A percentile compares a stretch with the other conserved stretches of the same genome.
Evolutionary conservation across 2,329 filamentous ascomycete species (phyloP).

Genomic region (Emydomyces testavorans): DNA sequence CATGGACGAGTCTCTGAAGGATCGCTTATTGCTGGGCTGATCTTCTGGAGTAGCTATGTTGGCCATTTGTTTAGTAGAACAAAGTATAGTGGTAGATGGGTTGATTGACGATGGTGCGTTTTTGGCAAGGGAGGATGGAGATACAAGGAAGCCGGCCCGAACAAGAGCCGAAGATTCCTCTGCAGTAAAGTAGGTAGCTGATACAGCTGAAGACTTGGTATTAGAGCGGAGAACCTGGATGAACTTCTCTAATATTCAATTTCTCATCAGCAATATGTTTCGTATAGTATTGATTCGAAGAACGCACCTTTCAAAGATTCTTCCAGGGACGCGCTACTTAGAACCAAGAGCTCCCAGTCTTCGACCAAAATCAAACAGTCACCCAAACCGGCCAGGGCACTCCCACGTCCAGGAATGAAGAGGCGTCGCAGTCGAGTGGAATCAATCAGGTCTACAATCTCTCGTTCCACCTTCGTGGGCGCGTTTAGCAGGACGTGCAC

Average conservation of each 20-base stretch:
- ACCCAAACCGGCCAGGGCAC: constrained; percentile 44
- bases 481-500: constrained; percentile 47
- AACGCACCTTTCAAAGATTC: constrained; percentile 27
- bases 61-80: not conserved
- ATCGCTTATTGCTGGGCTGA: not conserved
- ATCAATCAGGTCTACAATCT: constrained; percentile 44
- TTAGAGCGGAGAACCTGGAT: constrained; percentile 37
- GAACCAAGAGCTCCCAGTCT: constrained; percentile 41
- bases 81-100: not conserved
- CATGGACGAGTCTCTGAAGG: constrained; percentile 26
- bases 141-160: constrained; percentile 45
- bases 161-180: constrained; percentile 41
- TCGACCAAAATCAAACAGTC: constrained; percentile 47
- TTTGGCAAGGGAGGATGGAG: constrained; percentile 33
- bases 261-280: constrained; percentile 37
- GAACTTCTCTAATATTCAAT: constrained; percentile 44
- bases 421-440: constrained; percentile 44
- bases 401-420: constrained; percentile 46
- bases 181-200: constrained; percentile 35
- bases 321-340: constrained; percentile 26
- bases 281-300: not conserved
- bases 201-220: constrained; percentile 38
- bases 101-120: constrained; percentile 20
- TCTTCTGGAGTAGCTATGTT: not conserved
- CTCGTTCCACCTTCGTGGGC: constrained; percentile 48